phyloP scores from a whole-genome alignment of 2,329 filamentous ascomycete genomes.

The Chrysoporthe deuterocubensis region DNA sequence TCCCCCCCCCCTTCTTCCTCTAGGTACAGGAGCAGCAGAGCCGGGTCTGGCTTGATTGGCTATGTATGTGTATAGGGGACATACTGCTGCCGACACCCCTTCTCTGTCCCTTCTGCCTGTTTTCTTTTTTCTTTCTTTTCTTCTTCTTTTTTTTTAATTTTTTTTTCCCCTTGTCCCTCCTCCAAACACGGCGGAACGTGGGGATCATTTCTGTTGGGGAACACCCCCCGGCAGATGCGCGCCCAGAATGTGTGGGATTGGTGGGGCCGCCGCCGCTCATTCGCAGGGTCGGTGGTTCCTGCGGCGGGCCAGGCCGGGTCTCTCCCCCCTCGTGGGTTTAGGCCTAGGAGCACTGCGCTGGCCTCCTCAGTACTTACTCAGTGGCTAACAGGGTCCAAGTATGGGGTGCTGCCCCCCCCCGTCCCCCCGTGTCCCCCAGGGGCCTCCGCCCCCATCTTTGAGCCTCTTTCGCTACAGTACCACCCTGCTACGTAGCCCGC shows the following conservation, averaged over 20 bases:
- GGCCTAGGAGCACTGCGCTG: neutral
- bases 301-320: slow-evolving; percentile 10
- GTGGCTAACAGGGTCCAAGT: too few species aligned
- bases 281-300: neutral
- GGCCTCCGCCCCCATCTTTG: neutral
- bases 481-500: neutral
- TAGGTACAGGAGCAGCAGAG: neutral
- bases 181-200: slow-evolving; percentile 10
- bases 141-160: neutral
- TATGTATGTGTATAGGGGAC: neutral
- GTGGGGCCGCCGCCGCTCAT: neutral
- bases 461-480: neutral
- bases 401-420: too few species aligned
- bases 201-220: slow-evolving; percentile 28
- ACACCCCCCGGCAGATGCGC: slow-evolving; percentile 24
- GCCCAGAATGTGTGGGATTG: slow-evolving; percentile 19
- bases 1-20: neutral
- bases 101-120: neutral
- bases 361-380: too few species aligned
- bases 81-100: neutral
- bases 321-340: slow-evolving; percentile 4
- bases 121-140: neutral
- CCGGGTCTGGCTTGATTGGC: neutral
- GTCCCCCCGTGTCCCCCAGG: too few species aligned
- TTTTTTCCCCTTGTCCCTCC: neutral